These are phyloP conservation scores for Colletotrichum sp. DNA, from an alignment of 2,329 filamentous ascomycete species.

Conservation along the genomic window DNA sequence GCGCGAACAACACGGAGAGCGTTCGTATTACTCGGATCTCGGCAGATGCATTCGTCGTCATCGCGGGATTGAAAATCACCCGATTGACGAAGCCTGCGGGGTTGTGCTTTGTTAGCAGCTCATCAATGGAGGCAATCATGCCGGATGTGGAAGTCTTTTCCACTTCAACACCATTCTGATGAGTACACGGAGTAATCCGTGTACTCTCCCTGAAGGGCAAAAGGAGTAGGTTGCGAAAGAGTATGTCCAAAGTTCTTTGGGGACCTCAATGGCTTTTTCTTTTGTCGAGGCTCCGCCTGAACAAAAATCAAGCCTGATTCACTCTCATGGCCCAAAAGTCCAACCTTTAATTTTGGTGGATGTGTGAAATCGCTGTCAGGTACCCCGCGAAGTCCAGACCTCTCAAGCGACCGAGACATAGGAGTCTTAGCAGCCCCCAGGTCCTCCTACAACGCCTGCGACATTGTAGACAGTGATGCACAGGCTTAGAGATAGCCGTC, in stretches of 20 bases:
- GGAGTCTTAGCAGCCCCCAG: accelerated
- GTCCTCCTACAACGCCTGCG: accelerated
- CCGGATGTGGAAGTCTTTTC: background rate
- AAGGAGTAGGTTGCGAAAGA: accelerated
- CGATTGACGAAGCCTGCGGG: background rate
- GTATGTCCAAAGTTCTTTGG: background rate
- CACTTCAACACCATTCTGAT: background rate
- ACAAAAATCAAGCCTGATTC: background rate
- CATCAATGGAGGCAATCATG: accelerated
- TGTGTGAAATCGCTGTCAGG: accelerated
- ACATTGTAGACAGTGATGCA: background rate
- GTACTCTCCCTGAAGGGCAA: accelerated
- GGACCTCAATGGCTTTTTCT: background rate
- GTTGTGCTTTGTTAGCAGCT: background rate
- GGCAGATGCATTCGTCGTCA: background rate
- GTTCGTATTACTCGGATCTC: background rate
- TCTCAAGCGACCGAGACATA: accelerated
- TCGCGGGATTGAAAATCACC: background rate
- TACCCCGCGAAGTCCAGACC: background rate
- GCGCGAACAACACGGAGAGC: accelerated
- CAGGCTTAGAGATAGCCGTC: accelerated
- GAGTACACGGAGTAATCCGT: background rate
- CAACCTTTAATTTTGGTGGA: background rate
- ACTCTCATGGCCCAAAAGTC: background rate
- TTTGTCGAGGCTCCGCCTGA: accelerated